Percentiles rank a stretch among this genome's conserved stretches.
Evolutionary conservation across 169 alveolate species (phyloP).

Genomic region (Plasmodium knowlesi): DNA sequence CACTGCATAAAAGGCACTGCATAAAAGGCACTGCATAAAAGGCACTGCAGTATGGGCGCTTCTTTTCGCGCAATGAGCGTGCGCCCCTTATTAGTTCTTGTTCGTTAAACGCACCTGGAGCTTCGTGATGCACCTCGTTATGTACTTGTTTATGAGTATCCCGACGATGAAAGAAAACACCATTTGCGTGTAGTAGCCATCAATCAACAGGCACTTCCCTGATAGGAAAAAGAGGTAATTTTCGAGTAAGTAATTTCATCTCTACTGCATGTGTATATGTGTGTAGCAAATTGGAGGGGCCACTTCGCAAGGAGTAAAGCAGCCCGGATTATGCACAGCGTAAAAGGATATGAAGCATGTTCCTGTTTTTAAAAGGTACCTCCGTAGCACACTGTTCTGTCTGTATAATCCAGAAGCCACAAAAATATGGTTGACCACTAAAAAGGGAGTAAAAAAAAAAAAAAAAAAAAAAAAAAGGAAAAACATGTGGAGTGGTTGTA

Average conservation of each 20-base stretch:
- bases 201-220: constrained; percentile 70
- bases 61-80: background rate
- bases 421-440: constrained; percentile 77
- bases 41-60: background rate
- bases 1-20: no score
- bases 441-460: background rate
- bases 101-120: constrained; percentile 41
- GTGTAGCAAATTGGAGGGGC: background rate
- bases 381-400: constrained; percentile 64
- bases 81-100: background rate
- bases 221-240: background rate
- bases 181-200: constrained; percentile 78
- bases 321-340: background rate
- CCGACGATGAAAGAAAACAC: constrained; percentile 74
- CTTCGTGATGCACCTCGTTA: constrained; percentile 67
- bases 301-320: background rate
- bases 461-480: background rate
- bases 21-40: background rate
- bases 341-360: background rate
- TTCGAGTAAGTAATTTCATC: background rate
- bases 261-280: background rate
- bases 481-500: background rate
- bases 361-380: background rate
- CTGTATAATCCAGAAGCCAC: constrained; percentile 79
- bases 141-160: constrained; percentile 41